These are phyloP conservation scores for Yamadazyma sp. DNA, from an alignment of 805 yeast species.

Conservation along the genomic window DNA sequence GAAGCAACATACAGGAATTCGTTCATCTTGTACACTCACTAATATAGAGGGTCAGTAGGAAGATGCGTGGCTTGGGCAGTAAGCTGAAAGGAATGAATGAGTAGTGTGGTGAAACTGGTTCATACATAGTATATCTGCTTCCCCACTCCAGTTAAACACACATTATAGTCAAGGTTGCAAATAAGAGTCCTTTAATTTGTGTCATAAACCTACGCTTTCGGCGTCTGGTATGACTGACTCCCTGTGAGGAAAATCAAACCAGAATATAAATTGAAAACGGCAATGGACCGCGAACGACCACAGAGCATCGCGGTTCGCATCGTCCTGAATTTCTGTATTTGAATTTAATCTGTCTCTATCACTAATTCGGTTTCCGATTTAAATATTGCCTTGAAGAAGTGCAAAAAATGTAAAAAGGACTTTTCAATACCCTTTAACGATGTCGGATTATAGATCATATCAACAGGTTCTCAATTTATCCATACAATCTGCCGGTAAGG, in stretches of 20 bases:
- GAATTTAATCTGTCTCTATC: slow-evolving; percentile 8
- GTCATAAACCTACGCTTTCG: no score
- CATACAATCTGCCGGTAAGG: slow-evolving; percentile 19
- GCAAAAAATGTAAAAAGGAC: background rate
- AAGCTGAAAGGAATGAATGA: no score
- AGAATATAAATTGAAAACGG: slow-evolving; percentile 7
- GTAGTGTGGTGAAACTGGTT: no score
- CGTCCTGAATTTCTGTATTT: slow-evolving; percentile 7
- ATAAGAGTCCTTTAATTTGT: no score
- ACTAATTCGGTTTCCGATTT: slow-evolving; percentile 4
- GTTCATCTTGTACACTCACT: no score
- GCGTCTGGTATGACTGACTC: no score
- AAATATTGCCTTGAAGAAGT: slow-evolving; percentile 5
- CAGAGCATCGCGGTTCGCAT: slow-evolving; percentile 4
- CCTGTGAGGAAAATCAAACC: slow-evolving; percentile 27
- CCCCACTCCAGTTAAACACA: no score
- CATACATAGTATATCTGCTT: no score
- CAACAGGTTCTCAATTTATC: slow-evolving; percentile 38
- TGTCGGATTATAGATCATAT: slow-evolving; percentile 33
- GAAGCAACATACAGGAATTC: background rate
- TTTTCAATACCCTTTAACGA: background rate
- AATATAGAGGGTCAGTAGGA: no score
- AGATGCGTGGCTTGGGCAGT: no score
- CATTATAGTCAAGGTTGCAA: no score
- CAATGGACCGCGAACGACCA: slow-evolving; percentile 3